Percentiles rank a stretch among this genome's conserved stretches.
phyloP scores from a whole-genome alignment of 2,329 filamentous ascomycete genomes.

The Fusarium decemcellulare region DNA sequence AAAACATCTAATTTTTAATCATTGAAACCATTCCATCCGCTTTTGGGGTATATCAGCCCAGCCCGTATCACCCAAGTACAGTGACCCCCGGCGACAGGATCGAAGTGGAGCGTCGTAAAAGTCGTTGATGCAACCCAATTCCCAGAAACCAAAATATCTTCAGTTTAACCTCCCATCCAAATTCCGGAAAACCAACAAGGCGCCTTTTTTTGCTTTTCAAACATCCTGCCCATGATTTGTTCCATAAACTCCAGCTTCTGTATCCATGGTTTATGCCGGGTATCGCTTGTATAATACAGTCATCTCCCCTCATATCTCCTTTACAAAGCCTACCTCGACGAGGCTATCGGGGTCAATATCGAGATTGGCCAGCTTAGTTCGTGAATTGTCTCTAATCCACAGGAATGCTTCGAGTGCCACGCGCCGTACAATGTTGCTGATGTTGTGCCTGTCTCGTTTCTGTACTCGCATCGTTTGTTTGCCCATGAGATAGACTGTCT shows the following conservation, averaged over 20 bases:
- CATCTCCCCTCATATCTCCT: conserved; percentile 66
- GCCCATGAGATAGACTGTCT: conserved; percentile 71
- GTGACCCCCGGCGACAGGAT: conserved; percentile 16
- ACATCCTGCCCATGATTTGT: conserved; percentile 4
- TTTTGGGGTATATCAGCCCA: conserved; percentile 36
- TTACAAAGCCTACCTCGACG: conserved; percentile 79
- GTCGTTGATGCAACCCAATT: conserved; percentile 20
- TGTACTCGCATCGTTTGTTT: conserved; percentile 70
- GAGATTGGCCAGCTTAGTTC: conserved; percentile 76
- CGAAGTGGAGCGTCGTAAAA: conserved; percentile 21
- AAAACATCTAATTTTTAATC: neutral
- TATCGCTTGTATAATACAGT: conserved; percentile 23
- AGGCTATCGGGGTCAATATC: conserved; percentile 65
- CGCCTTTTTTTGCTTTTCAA: conserved; percentile 25
- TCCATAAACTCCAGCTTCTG: conserved; percentile 12
- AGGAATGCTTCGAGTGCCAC: conserved; percentile 69
- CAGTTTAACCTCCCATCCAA: conserved; percentile 16
- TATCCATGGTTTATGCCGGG: conserved; percentile 12
- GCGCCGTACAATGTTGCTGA: conserved; percentile 55
- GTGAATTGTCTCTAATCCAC: conserved; percentile 76
- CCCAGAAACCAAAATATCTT: neutral
- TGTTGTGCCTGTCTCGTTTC: conserved; percentile 56
- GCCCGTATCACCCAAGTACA: conserved; percentile 30
- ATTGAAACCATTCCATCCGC: conserved; percentile 20
- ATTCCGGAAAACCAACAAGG: conserved; percentile 16